phyloP scores from a whole-genome alignment of 306 rosid species.

The Pyrus communis region DNA sequence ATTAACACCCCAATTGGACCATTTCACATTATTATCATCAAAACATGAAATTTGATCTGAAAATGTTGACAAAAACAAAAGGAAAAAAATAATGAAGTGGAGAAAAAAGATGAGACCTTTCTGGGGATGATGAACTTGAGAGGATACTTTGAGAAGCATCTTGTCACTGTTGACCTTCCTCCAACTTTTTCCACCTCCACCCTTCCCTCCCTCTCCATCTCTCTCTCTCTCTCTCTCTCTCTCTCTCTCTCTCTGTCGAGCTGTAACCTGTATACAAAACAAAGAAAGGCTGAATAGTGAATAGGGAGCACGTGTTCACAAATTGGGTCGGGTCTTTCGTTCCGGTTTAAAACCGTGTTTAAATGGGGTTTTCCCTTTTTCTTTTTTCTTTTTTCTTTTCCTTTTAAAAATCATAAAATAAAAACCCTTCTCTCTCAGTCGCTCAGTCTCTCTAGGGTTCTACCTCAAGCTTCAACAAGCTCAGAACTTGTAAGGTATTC shows the following conservation, averaged over 20 bases:
- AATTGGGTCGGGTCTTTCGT: not conserved
- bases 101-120: not conserved
- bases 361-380: not conserved
- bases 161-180: slow-evolving; percentile 56
- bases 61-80: not conserved
- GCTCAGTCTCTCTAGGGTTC: not conserved
- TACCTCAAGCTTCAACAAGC: not conserved
- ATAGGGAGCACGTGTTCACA: not conserved
- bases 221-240: slow-evolving; percentile 2
- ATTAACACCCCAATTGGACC: not conserved
- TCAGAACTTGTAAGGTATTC: not conserved
- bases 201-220: slow-evolving; percentile 36
- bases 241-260: not conserved
- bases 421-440: not conserved
- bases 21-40: slow-evolving; percentile 4
- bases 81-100: not conserved
- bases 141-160: slow-evolving; percentile 81
- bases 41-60: not conserved
- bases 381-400: too few species aligned
- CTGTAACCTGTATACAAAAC: not conserved
- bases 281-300: not conserved
- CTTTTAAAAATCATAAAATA: not conserved
- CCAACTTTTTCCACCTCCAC: slow-evolving; percentile 65
- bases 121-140: slow-evolving; percentile 74
- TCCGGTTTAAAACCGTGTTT: not conserved